Evolutionary conservation across 257 asterid genomes (phyloP), one percentile per base, ranked within the genome.

Genomic region (Haberlea rhodopensis): DNA sequence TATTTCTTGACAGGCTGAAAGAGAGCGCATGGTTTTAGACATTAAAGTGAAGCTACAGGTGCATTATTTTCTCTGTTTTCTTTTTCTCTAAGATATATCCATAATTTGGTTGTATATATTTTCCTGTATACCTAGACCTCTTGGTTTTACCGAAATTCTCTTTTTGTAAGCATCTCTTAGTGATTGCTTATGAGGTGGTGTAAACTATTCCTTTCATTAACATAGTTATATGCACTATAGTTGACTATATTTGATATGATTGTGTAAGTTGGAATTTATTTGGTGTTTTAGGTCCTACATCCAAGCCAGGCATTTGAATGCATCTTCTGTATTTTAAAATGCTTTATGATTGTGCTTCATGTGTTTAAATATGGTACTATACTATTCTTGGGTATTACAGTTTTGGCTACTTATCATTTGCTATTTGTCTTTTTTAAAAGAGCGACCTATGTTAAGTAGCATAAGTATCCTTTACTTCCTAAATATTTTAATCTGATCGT

Each of bases 41-140:
- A 91, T 89, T 71, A 63, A 91, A 91, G 98, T 91, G 77, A 91
- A 91, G 85, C 73, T 91, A 74, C 98, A 91, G 97, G 97, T 90
- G 61, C 69, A 53, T 19, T 70, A 55, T 66, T 73, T 73, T 60
- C 34, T 46, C 28, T 64, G 62, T 67, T 57, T 58, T 45, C 25
- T 55, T 67, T 26, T 70, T 73, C 64, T 54, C 49, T 32, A 51
- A 45, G 63, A 43, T 28, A 18, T 40, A 56, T 49, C 40, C 65
- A 28, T 37, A 53, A 45, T 53, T 43, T 62, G 23, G 46, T 62
- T 8, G 54, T 22, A 8, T 51, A 55, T 62, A 18, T 34, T 60
- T 15, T 15, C 61, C 51, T 34, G 19, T 63, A 23, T 57, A 58
- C 22, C 51, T 63, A 8, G 8, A 48, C 60, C 73, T 53, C 22